Percentiles rank a stretch among this genome's conserved stretches.
Conservation (phyloP, 345 rosid species). For the Acer negundo region DNA sequence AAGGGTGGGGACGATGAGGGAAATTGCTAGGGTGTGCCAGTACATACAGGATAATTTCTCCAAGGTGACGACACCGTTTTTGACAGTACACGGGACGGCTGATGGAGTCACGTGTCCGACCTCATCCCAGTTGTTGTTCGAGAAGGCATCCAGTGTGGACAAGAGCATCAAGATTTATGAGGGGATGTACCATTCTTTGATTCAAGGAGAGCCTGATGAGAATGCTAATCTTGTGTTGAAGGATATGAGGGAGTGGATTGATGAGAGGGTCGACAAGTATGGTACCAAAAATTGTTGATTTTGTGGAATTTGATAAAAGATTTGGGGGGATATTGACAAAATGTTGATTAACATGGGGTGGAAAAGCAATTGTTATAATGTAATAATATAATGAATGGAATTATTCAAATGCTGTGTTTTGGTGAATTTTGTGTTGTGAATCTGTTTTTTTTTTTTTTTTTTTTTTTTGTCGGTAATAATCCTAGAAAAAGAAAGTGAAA, state of each 20-base stretch:
- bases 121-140: slow-evolving; percentile 72
- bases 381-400: background rate
- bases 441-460: too few species aligned
- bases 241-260: slow-evolving; percentile 98
- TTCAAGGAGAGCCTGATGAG: slow-evolving; percentile 95
- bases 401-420: background rate
- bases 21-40: slow-evolving; percentile 67
- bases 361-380: background rate
- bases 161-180: slow-evolving; percentile 83
- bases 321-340: background rate
- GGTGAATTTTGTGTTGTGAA: background rate
- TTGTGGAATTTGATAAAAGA: background rate
- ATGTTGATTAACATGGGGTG: background rate
- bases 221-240: slow-evolving; percentile 64
- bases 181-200: slow-evolving; percentile 92
- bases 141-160: slow-evolving; percentile 72
- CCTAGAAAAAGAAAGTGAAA: too few species aligned
- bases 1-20: slow-evolving; percentile 96
- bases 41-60: slow-evolving; percentile 79
- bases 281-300: slow-evolving; percentile 34
- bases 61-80: slow-evolving; percentile 57
- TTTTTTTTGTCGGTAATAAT: too few species aligned
- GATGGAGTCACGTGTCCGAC: slow-evolving; percentile 82
- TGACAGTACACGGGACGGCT: slow-evolving; percentile 78
- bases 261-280: slow-evolving; percentile 69